Conservation (phyloP, 2,329 filamentous ascomycete species). For the Xylaria multiplex region DNA sequence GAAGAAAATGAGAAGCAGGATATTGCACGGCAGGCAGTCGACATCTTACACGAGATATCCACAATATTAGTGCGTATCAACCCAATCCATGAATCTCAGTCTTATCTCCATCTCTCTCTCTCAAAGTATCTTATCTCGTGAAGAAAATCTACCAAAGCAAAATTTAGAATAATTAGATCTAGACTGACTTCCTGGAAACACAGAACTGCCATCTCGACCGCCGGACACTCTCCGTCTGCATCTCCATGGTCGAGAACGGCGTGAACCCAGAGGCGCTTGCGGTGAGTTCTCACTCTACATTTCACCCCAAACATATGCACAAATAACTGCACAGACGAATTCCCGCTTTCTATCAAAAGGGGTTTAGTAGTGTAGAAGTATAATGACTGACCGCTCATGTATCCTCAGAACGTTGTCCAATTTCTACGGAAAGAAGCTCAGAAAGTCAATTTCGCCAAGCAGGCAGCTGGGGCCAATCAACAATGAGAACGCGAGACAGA, state of each 20-base stretch:
- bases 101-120: neutral
- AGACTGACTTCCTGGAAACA: neutral
- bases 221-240: slow-evolving; percentile 90
- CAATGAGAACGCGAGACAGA: neutral
- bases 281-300: slow-evolving; percentile 62
- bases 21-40: slow-evolving; percentile 82
- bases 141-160: neutral
- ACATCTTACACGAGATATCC: slow-evolving; percentile 85
- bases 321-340: neutral
- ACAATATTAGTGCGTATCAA: slow-evolving; percentile 78
- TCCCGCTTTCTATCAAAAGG: neutral
- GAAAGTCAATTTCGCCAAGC: slow-evolving; percentile 55
- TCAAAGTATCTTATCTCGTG: neutral
- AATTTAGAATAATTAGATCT: neutral
- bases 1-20: slow-evolving; percentile 73
- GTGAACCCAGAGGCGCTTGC: slow-evolving; percentile 95
- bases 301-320: slow-evolving; percentile 8
- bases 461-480: slow-evolving; percentile 33
- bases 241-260: slow-evolving; percentile 96
- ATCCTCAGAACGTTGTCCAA: slow-evolving; percentile 65
- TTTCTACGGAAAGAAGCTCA: slow-evolving; percentile 68
- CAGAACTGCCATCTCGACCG: slow-evolving; percentile 95
- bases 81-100: slow-evolving; percentile 6
- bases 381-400: neutral
- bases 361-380: neutral